Base-by-base conservation (phyloP, 371 early-diverging fungal genomes). In the Mucor saturninus region DNA sequence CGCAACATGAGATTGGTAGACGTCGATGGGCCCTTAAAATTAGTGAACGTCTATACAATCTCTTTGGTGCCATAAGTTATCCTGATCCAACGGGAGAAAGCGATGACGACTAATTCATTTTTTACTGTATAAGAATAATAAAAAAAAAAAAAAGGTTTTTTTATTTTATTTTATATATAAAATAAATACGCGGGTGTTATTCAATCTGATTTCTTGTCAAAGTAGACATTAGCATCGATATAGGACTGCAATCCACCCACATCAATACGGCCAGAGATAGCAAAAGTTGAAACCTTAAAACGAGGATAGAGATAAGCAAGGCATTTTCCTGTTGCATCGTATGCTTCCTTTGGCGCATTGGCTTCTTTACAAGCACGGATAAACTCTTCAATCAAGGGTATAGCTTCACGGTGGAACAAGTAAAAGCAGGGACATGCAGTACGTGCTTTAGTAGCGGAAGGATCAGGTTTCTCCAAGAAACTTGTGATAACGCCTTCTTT, bases 391-490 rank as follows among this genome's bases (percentile, higher is more conserved):
- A 88, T 62, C 8, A 72, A 42, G 4, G 65, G 58, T 29, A 87
- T 48, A 0, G 79, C 54, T 11, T 59, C 21, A 11, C 43, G 63
- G 26, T 67, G 66, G 35, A 88, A 75, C 26, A 73, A 64, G 55
- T 88, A 88, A 58, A 87, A 88, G 62, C 89, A 88, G 9, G 89
- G 89, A 62, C 86, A 86, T 0, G 84, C 89, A 30, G 71, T 63
- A 3, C 89, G 75, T 2, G 83, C 73, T 4, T 42, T 6, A 1
- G 86, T 88, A 6, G 68, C 67, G 1, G 59, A 14, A 5, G 86
- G 79, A 8, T 62, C 65, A 2, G 89, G 89, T 31, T 88, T 88
- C 54, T 88, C 89, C 15, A 85, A 43, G 43, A 86, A 84, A 6
- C 71, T 74, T 5, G 72, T 81, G 57, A 88, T 74, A 15, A 48